Evolutionary conservation across 441 rosid genomes (phyloP).

Genomic region (Jatropha multifida): DNA sequence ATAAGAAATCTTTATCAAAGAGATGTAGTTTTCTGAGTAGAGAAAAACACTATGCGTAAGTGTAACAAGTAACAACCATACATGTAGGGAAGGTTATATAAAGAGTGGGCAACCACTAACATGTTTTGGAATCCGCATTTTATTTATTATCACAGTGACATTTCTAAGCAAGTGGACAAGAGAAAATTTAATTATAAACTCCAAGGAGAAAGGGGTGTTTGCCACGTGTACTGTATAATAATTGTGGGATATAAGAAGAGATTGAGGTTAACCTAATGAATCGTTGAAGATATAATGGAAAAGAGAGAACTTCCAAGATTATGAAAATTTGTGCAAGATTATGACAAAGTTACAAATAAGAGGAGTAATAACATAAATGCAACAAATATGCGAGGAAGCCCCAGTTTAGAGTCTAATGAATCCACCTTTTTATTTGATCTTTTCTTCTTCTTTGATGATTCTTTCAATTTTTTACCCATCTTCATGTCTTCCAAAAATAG

Average conservation of each 20-base stretch:
- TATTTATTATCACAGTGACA: background rate
- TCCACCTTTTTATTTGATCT: background rate
- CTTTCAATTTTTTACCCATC: conserved; percentile 13
- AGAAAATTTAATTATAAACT: background rate
- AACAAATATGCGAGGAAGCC: conserved; percentile 27
- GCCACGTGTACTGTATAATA: background rate
- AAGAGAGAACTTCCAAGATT: background rate
- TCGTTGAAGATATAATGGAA: no score
- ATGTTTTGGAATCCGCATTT: background rate
- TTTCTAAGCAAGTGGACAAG: background rate
- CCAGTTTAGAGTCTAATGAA: conserved; percentile 16
- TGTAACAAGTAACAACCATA: conserved; percentile 5
- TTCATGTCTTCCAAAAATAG: conserved; percentile 43
- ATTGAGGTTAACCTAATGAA: background rate
- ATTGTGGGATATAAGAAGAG: background rate
- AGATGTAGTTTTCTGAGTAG: background rate
- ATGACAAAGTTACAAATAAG: conserved; percentile 1
- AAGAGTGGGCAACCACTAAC: conserved; percentile 24
- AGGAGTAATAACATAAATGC: conserved; percentile 16
- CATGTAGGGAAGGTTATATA: conserved; percentile 16
- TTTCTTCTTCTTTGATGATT: conserved; percentile 12
- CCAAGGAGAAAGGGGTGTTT: background rate
- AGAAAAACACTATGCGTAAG: background rate
- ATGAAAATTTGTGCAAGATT: background rate
- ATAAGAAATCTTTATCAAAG: background rate